Conservation (phyloP, 2,329 filamentous ascomycete species). For the Corinectria fuckeliana region DNA sequence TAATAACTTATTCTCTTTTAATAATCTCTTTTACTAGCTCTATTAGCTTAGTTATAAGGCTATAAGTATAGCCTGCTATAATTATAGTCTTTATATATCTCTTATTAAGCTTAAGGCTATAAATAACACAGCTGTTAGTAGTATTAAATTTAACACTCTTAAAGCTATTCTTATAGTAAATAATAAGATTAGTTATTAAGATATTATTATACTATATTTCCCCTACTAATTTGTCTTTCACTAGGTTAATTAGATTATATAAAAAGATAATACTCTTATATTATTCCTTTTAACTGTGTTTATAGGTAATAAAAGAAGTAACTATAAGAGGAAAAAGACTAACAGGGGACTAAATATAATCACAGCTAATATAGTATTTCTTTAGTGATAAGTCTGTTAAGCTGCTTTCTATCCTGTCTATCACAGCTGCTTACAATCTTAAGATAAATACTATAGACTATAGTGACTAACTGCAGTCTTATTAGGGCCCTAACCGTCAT, state of each 20-base stretch:
- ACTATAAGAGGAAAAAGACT: neutral
- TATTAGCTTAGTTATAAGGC: too few relatives aligned
- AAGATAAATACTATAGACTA: neutral
- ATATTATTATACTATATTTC: neutral
- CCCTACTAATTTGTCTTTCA: neutral
- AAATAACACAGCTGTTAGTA: too few relatives aligned
- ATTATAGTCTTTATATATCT: too few relatives aligned
- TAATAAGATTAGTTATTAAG: neutral
- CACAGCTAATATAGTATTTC: neutral
- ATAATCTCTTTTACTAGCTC: too few relatives aligned
- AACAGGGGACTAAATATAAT: neutral
- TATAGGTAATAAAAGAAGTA: neutral
- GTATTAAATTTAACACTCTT: too few relatives aligned
- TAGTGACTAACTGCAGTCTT: neutral
- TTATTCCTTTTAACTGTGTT: slow-evolving; percentile 4
- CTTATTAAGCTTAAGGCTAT: too few relatives aligned
- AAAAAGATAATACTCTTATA: neutral
- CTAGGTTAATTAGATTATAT: neutral
- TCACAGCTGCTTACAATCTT: too few relatives aligned
- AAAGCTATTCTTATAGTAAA: too few relatives aligned
- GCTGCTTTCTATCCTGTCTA: neutral
- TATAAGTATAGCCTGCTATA: too few relatives aligned
- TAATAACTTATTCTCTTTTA: too few relatives aligned
- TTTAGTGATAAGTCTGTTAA: neutral
- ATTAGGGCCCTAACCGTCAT: neutral